Percentiles rank a stretch among this genome's conserved stretches.
Evolutionary conservation across 2,329 filamentous ascomycete genomes (phyloP).

Genomic region (Colletotrichum karsti): DNA sequence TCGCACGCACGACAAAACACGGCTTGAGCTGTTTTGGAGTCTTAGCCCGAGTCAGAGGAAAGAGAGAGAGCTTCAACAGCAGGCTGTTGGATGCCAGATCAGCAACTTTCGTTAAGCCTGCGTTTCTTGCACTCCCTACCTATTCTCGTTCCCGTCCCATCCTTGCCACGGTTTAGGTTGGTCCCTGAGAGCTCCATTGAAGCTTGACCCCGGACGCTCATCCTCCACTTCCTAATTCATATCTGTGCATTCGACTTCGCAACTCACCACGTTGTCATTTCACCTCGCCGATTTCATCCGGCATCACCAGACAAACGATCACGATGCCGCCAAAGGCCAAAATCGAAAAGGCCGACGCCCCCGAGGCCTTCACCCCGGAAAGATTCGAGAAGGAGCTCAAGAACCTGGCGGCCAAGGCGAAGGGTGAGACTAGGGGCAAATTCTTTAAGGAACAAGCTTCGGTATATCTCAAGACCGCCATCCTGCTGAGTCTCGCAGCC

Average conservation of each 20-base stretch:
- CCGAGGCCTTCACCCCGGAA: slow-evolving; percentile 54
- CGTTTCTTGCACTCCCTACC: not conserved
- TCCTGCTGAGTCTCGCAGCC: slow-evolving; percentile 66
- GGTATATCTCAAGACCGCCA: slow-evolving; percentile 47
- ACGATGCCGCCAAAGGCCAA: slow-evolving; percentile 27
- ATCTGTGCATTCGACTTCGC: not conserved
- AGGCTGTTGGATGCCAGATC: slow-evolving; percentile 25
- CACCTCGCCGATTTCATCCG: not conserved
- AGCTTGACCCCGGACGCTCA: slow-evolving; percentile 1
- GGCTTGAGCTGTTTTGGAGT: slow-evolving; percentile 3
- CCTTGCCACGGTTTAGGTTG: not conserved
- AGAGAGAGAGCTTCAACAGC: slow-evolving; percentile 21
- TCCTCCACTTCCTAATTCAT: not conserved
- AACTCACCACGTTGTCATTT: not conserved
- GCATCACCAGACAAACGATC: not conserved
- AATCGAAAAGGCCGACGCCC: slow-evolving; percentile 15
- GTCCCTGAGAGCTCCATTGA: not conserved
- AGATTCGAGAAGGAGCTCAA: slow-evolving; percentile 64
- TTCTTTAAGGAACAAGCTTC: slow-evolving; percentile 42
- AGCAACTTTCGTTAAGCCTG: not conserved
- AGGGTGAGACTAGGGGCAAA: slow-evolving; percentile 39
- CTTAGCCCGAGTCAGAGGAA: not conserved
- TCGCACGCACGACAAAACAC: slow-evolving; percentile 17
- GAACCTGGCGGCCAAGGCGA: slow-evolving; percentile 55
- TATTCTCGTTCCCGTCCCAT: not conserved